A percentile compares a stretch with the other conserved stretches of the same genome.
Conservation (phyloP, 2,329 filamentous ascomycete genomes). For the Fusarium fujikuroi region DNA sequence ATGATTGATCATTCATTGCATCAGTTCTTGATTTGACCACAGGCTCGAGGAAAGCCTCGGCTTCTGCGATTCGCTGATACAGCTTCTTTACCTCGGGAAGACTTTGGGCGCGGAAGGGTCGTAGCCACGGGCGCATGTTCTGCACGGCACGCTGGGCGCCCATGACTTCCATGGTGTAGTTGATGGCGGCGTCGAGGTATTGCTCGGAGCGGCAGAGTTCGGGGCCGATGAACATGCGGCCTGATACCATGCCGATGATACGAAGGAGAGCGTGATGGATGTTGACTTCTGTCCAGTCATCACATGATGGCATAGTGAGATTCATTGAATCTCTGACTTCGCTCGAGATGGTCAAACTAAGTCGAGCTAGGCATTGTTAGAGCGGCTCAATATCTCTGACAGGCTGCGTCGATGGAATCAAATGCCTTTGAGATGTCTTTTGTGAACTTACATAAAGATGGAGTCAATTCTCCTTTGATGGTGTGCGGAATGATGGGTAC, state of each 20-base stretch:
- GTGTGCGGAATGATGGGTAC: neutral
- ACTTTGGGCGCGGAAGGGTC: fast-evolving
- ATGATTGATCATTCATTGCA: neutral
- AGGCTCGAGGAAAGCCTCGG: neutral
- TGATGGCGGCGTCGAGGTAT: neutral
- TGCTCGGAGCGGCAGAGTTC: conserved; percentile 1
- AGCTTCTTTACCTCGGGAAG: neutral
- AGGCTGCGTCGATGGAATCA: too few relatives aligned
- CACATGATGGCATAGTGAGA: neutral
- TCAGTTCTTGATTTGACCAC: neutral
- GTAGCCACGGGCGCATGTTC: neutral
- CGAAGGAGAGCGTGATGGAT: neutral
- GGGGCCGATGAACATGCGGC: neutral
- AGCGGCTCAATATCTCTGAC: too few relatives aligned
- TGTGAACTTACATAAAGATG: neutral
- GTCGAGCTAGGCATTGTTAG: neutral
- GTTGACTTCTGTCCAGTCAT: neutral
- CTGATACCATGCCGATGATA: conserved; percentile 1
- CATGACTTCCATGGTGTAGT: conserved; percentile 5
- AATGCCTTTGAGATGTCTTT: too few relatives aligned
- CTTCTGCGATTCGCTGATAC: neutral
- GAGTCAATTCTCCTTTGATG: neutral
- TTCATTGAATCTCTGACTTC: neutral
- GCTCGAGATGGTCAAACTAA: neutral
- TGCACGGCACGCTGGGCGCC: neutral